Conservation (phyloP, 306 rosid genomes). For the Cucurbita argyrosperma region DNA sequence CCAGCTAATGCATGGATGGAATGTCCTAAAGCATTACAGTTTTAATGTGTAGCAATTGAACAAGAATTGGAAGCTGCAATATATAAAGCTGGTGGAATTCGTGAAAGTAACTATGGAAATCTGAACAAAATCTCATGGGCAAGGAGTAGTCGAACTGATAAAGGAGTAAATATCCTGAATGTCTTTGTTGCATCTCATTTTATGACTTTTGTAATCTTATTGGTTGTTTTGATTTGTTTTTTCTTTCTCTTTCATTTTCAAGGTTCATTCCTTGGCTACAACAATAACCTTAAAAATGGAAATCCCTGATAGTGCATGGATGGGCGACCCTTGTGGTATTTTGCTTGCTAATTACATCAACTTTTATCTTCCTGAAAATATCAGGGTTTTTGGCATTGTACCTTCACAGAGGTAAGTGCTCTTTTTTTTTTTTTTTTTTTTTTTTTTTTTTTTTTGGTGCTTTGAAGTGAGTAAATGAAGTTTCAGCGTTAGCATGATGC, state of each 20-base stretch:
- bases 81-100: slow-evolving; percentile 76
- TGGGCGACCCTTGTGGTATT: slow-evolving; percentile 55
- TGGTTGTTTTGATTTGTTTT: neutral
- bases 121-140: slow-evolving; percentile 73
- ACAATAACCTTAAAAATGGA: slow-evolving; percentile 83
- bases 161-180: slow-evolving; percentile 50
- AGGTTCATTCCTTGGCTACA: slow-evolving; percentile 89
- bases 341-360: slow-evolving; percentile 49
- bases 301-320: slow-evolving; percentile 64
- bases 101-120: slow-evolving; percentile 61
- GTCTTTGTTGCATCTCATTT: slow-evolving; percentile 2
- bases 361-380: slow-evolving; percentile 49
- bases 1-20: too few species aligned
- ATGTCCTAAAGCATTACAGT: neutral
- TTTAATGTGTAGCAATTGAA: slow-evolving; percentile 62
- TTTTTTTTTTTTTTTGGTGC: neutral
- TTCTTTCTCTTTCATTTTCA: slow-evolving; percentile 1
- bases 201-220: neutral
- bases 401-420: slow-evolving; percentile 67
- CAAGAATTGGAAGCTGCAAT: slow-evolving; percentile 78
- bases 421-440: neutral
- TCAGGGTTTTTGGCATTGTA: slow-evolving; percentile 59
- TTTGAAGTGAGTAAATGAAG: neutral
- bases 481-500: neutral
- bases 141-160: slow-evolving; percentile 90